phyloP scores from a whole-genome alignment of 805 yeast genomes.

The Diddensiella santjacobensis region DNA sequence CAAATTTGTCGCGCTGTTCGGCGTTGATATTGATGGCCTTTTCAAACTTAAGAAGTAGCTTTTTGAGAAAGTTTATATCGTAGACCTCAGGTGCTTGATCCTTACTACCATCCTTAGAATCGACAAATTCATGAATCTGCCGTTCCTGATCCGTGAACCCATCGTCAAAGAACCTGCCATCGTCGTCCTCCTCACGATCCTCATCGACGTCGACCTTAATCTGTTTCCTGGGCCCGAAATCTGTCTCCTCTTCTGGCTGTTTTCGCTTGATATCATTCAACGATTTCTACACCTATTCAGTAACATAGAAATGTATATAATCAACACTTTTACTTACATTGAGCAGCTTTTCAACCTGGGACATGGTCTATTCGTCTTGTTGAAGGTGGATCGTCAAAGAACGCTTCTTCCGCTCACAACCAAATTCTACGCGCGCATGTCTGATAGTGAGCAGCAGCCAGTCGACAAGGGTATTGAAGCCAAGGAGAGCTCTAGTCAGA shows the following conservation, averaged over 20 bases:
- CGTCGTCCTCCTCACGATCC: background rate
- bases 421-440: too few relatives aligned
- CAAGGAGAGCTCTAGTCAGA: background rate
- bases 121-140: conserved; percentile 8
- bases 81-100: conserved; percentile 1
- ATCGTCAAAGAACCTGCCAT: conserved; percentile 10
- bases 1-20: conserved; percentile 17
- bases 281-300: background rate
- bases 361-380: background rate
- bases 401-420: too few relatives aligned
- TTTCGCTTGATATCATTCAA: background rate
- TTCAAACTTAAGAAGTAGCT: conserved; percentile 29
- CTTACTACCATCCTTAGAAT: conserved; percentile 6
- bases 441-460: too few relatives aligned
- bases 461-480: too few relatives aligned
- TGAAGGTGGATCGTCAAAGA: too few relatives aligned
- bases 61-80: conserved; percentile 8
- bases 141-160: conserved; percentile 4
- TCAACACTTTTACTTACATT: background rate
- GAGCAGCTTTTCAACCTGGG: background rate
- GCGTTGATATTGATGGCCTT: conserved; percentile 20
- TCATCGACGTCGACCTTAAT: background rate
- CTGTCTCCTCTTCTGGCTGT: background rate
- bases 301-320: too few relatives aligned
- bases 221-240: background rate